Percentiles rank a stretch among this genome's conserved stretches.
Conservation (phyloP, 2,329 filamentous ascomycete species). For the Chrysoporthe austroafricana region DNA sequence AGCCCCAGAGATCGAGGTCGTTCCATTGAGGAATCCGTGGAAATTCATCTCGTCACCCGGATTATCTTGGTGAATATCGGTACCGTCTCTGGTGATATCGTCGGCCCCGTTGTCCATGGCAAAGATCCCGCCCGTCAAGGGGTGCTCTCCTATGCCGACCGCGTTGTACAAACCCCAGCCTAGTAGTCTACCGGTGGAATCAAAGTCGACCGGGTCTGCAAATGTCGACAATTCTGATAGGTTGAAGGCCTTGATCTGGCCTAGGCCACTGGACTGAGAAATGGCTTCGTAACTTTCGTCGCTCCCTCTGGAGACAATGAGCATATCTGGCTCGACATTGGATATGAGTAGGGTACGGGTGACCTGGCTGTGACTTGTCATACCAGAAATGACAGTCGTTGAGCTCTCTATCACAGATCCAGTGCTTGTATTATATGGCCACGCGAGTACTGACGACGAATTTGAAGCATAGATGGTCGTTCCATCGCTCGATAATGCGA, state of each 20-base stretch:
- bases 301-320: conserved; percentile 67
- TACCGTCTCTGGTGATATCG: conserved; percentile 58
- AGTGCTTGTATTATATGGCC: conserved; percentile 58
- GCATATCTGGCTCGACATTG: conserved; percentile 49
- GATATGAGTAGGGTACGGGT: conserved; percentile 67
- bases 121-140: conserved; percentile 55
- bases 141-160: conserved; percentile 71
- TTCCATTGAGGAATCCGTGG: conserved; percentile 53
- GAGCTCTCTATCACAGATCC: conserved; percentile 47
- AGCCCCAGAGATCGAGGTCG: conserved; percentile 48
- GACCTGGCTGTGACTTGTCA: conserved; percentile 61
- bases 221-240: conserved; percentile 36
- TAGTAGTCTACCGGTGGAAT: conserved; percentile 51
- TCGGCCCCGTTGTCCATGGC: conserved; percentile 74
- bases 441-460: conserved; percentile 58
- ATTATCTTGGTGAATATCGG: conserved; percentile 70
- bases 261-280: conserved; percentile 55
- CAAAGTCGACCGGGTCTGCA: conserved; percentile 47
- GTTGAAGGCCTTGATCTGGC: conserved; percentile 60
- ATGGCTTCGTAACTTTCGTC: conserved; percentile 58
- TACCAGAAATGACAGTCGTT: conserved; percentile 59
- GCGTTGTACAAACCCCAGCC: conserved; percentile 76
- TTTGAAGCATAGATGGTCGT: conserved; percentile 57
- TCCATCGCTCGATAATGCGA: conserved; percentile 51
- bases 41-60: conserved; percentile 77